Base-by-base conservation (phyloP, 139 green algal species). In the Coccomyxa sp. region DNA sequence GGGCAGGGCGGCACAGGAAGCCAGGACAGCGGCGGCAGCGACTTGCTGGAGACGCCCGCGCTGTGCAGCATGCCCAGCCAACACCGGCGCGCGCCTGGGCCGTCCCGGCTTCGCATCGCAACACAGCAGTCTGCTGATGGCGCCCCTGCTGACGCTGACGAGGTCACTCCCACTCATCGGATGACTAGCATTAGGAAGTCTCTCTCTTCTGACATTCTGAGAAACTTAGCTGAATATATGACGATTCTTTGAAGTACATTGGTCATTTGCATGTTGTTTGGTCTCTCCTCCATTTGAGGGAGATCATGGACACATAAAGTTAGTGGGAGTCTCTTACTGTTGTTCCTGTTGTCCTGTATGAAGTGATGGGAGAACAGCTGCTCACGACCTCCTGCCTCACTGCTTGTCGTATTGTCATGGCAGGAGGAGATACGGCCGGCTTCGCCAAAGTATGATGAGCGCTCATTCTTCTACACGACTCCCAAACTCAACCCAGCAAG, bases 401-500 rank as follows among this genome's bases (percentile, higher is more conserved):
- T 66, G 3, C 59, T 59, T 77, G 28, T 30, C 76, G 79, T 3
- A 25, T 59, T 14, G 1, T 28, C n/a, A 58, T 7, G 38, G 76
- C 18, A 87, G 31, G 86, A 89, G 18, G 82, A 86, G 16, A 78
- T 87, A 10, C 81, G 80, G n/a, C 95, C 95, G 1, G 78, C 94
- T 1, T 98, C 95, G 12, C 96, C 96, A 23, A 99, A 99, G 88
- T 99, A 98, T 83, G 95, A 98, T 67, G 95, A 99, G 89, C 82
- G 86, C 58, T 91, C 87, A 14, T 94, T 87, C 82, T 98, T 95
- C 83, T 94, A 91, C 84, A 88, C 77, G 25, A 85, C 85, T n/a
- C 67, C 84, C 13, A 77, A 79, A 13, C 25, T 78, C 27, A 67
- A 67, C 79, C 31, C 82, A 58, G 32, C 57, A 4, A 51, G 7